phyloP scores from a whole-genome alignment of 1,284 basidiomycete species.

The Sphaerobolus stellatus region DNA sequence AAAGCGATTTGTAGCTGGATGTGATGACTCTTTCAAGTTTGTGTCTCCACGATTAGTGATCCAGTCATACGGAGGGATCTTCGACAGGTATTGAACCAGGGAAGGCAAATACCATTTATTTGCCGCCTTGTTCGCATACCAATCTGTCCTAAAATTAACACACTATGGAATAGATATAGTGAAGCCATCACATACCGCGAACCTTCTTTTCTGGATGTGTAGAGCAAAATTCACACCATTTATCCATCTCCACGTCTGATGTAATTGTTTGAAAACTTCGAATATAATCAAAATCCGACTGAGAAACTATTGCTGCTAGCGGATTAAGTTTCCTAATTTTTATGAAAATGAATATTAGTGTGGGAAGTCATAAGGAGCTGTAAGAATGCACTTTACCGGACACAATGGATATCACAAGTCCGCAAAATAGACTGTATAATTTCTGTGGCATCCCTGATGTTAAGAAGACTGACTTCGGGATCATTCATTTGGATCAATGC shows the following conservation, averaged over 20 bases:
- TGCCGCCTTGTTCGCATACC: constrained; percentile 3
- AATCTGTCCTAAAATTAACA: not conserved
- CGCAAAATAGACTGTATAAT: not conserved
- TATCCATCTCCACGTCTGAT: not conserved
- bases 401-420: constrained; percentile 2
- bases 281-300: not conserved
- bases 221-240: not conserved
- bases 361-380: no score
- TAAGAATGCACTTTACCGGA: not conserved
- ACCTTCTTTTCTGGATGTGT: not conserved
- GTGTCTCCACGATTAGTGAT: not conserved
- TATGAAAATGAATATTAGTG: no score
- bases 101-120: constrained; percentile 4
- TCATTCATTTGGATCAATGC: not conserved
- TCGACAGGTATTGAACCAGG: not conserved
- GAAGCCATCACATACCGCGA: not conserved
- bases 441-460: not conserved
- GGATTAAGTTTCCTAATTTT: constrained; percentile 3
- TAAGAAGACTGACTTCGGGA: not conserved
- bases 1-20: not conserved
- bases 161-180: not conserved
- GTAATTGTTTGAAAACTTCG: not conserved
- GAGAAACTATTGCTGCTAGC: not conserved
- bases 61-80: not conserved
- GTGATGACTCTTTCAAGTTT: not conserved